These are phyloP conservation scores for Neostapfia colusana DNA, from an alignment of 176 grass and related monocot genomes.

Conservation along the genomic window DNA sequence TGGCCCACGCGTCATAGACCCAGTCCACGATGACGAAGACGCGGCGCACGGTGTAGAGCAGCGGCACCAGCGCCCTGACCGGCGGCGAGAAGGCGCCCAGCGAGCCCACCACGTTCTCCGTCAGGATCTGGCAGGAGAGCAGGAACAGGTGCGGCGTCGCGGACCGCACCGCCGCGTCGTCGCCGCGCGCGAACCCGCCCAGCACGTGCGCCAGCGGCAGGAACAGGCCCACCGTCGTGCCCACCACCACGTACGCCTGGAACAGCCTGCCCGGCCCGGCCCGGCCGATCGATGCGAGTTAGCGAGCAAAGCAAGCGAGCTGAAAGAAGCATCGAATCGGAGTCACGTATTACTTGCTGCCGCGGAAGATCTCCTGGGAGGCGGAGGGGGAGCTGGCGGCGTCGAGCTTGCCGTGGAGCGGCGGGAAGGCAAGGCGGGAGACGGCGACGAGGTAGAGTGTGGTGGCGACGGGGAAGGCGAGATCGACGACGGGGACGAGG, in stretches of 20 bases:
- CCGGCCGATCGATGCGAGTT: no score
- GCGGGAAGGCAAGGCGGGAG: conserved; percentile 76
- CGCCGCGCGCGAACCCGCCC: conserved; percentile 79
- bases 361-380: conserved; percentile 51
- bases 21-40: conserved; percentile 81
- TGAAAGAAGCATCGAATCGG: no score
- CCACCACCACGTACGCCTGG: conserved; percentile 67
- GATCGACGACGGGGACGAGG: conserved; percentile 74
- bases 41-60: conserved; percentile 83
- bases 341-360: conserved; percentile 7
- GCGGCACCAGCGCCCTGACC: conserved; percentile 65
- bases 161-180: conserved; percentile 61
- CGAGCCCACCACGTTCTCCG: conserved; percentile 78
- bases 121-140: conserved; percentile 87
- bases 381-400: conserved; percentile 19
- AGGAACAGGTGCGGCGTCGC: conserved; percentile 92
- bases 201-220: conserved; percentile 90
- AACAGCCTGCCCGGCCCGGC: conserved; percentile 34
- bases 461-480: conserved; percentile 65
- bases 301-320: no score
- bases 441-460: conserved; percentile 62
- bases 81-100: conserved; percentile 77
- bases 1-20: conserved; percentile 59
- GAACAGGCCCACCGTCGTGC: conserved; percentile 78
- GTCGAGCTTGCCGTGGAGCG: conserved; percentile 34